Percentiles rank a stretch among this genome's conserved stretches.
Evolutionary conservation across 495 filamentous ascomycete genomes (phyloP).

Genomic region (Penicillium macrosclerotiorum): DNA sequence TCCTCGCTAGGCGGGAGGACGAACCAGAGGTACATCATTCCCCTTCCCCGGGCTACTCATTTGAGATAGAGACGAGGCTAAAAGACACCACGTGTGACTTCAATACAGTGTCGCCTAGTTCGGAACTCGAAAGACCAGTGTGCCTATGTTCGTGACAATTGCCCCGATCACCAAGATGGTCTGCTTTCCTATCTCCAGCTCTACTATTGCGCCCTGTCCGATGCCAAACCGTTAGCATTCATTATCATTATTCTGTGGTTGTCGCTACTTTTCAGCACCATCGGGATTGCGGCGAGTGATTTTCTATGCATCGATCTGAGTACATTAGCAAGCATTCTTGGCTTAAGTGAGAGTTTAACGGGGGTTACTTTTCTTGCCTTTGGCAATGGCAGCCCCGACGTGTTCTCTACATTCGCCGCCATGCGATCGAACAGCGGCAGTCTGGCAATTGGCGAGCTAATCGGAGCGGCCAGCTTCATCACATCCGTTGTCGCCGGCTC

Average conservation of each 20-base stretch:
- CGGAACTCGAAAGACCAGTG: slow-evolving; percentile 78
- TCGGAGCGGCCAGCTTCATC: slow-evolving; percentile 95
- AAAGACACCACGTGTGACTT: slow-evolving; percentile 17
- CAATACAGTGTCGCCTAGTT: slow-evolving; percentile 70
- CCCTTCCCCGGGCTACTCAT: slow-evolving; percentile 2
- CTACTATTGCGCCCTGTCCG: slow-evolving; percentile 80
- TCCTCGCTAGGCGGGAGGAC: slow-evolving; percentile 23
- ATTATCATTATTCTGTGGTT: slow-evolving; percentile 77
- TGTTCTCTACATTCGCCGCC: slow-evolving; percentile 97
- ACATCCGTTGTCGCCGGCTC: slow-evolving; percentile 96
- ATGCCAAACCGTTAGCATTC: slow-evolving; percentile 75
- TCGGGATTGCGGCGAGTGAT: slow-evolving; percentile 97
- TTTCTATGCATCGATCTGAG: slow-evolving; percentile 97
- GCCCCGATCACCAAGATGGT: slow-evolving; percentile 85
- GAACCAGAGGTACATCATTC: slow-evolving; percentile 42
- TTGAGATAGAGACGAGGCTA: slow-evolving; percentile 19
- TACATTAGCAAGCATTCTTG: slow-evolving; percentile 81
- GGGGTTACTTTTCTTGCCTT: slow-evolving; percentile 97
- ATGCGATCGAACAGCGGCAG: slow-evolving; percentile 96
- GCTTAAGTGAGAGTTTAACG: slow-evolving; percentile 92
- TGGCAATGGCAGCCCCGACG: slow-evolving; percentile 98
- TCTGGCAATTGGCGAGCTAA: slow-evolving; percentile 91
- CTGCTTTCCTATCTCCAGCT: slow-evolving; percentile 84
- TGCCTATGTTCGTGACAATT: slow-evolving; percentile 78
- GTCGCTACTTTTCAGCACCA: slow-evolving; percentile 89